phyloP scores from a whole-genome alignment of 352 stramenopile genomes.

The Phytophthora tubulina region DNA sequence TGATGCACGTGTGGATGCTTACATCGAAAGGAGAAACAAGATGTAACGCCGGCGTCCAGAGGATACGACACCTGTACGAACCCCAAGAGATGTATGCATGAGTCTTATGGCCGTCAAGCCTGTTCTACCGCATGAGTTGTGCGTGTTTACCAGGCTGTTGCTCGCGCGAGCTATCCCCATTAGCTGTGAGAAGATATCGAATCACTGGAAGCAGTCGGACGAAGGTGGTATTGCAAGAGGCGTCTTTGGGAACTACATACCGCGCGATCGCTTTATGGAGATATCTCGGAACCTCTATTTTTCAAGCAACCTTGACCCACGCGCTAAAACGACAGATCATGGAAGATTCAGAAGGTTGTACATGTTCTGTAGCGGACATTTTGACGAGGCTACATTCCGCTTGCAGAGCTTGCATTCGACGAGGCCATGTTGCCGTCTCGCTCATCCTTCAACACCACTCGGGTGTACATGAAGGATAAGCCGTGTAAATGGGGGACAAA shows the following conservation, averaged over 20 bases:
- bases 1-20: slow-evolving; percentile 8
- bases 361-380: neutral
- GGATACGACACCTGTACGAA: neutral
- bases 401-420: slow-evolving; percentile 1
- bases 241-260: neutral
- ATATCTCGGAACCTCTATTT: slow-evolving; percentile 6
- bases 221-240: neutral
- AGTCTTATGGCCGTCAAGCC: slow-evolving; percentile 2
- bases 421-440: neutral
- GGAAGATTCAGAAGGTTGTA: neutral
- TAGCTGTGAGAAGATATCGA: neutral
- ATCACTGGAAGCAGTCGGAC: neutral
- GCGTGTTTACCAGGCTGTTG: neutral
- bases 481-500: too few relatives aligned
- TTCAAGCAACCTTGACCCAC: neutral
- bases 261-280: neutral
- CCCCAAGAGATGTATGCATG: slow-evolving; percentile 1
- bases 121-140: slow-evolving; percentile 1
- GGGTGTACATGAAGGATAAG: neutral
- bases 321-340: too few relatives aligned
- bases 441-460: slow-evolving; percentile 10
- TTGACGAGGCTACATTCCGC: neutral
- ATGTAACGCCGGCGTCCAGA: neutral
- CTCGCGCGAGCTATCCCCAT: neutral
- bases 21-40: slow-evolving; percentile 1